Evolutionary conservation across 2,329 filamentous ascomycete genomes (phyloP).

Genomic region (Pezicula radicicola): DNA sequence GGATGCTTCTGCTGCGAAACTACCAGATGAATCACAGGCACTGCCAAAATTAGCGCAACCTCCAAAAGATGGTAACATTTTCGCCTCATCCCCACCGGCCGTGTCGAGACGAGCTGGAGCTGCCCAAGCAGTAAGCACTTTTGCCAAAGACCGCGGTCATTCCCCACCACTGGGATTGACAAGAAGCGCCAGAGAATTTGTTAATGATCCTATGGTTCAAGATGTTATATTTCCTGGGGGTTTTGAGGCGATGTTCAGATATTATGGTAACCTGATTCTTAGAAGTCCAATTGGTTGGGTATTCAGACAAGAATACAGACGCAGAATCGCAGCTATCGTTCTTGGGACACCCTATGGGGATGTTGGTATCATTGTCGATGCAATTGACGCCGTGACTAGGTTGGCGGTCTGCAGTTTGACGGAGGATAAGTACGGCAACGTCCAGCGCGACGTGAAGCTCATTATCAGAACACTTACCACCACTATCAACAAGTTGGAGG

Average conservation of each 20-base stretch:
- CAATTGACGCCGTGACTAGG: conserved; percentile 64
- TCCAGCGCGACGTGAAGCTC: conserved; percentile 74
- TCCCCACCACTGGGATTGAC: conserved; percentile 31
- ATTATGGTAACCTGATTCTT: conserved; percentile 43
- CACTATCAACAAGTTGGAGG: conserved; percentile 67
- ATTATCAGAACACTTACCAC: conserved; percentile 72
- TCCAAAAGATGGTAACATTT: conserved; percentile 23
- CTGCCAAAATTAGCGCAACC: conserved; percentile 24
- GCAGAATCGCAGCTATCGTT: conserved; percentile 63
- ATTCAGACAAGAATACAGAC: conserved; percentile 68
- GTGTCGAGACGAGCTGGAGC: conserved; percentile 11
- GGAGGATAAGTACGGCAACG: conserved; percentile 83
- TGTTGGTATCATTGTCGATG: conserved; percentile 65
- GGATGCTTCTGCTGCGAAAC: conserved; percentile 17
- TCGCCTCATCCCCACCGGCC: conserved; percentile 14
- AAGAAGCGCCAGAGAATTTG: conserved; percentile 26
- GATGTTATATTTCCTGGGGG: conserved; percentile 49
- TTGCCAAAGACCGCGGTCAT: conserved; percentile 25
- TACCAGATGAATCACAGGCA: conserved; percentile 6
- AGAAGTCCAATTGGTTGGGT: conserved; percentile 57
- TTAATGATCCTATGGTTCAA: conserved; percentile 46
- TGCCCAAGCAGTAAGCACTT: conserved; percentile 19
- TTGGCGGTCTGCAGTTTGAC: conserved; percentile 70
- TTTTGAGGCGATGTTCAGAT: conserved; percentile 44
- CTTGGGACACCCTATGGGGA: conserved; percentile 73